A percentile compares a stretch with the other conserved stretches of the same genome.
Evolutionary conservation across 106 monocot species (phyloP).

Genomic region (Chionographis japonica): DNA sequence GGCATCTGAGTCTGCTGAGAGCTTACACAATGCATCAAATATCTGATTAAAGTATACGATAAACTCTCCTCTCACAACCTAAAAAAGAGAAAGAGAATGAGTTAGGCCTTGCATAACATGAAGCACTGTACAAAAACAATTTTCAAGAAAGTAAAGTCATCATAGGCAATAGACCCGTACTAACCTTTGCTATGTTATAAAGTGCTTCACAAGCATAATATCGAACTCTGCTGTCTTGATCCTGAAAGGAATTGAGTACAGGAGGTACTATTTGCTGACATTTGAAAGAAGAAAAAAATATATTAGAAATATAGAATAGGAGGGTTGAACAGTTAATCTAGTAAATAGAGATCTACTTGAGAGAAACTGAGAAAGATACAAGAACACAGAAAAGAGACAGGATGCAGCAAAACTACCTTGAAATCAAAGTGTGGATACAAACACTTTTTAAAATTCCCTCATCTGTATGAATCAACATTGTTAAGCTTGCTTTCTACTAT

Average conservation of each 20-base stretch:
- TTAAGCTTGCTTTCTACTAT: too few species aligned
- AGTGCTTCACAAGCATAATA: conserved; percentile 99
- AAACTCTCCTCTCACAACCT: conserved; percentile 61
- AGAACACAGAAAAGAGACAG: too few species aligned
- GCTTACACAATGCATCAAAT: conserved; percentile 64
- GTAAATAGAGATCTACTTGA: neutral
- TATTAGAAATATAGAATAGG: neutral
- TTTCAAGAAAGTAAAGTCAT: neutral
- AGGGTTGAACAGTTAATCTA: neutral
- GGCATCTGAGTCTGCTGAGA: conserved; percentile 50
- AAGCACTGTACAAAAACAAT: neutral
- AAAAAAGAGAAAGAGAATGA: neutral
- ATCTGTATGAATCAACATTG: too few species aligned
- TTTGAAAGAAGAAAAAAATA: neutral
- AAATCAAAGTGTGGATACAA: too few species aligned
- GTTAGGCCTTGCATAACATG: neutral
- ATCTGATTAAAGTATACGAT: conserved; percentile 51
- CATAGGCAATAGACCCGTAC: neutral
- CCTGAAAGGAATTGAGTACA: conserved; percentile 75
- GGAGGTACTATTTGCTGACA: conserved; percentile 92
- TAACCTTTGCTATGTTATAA: conserved; percentile 99
- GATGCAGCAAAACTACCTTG: too few species aligned
- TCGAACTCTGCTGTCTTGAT: conserved; percentile 97
- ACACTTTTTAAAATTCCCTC: too few species aligned
- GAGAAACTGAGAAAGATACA: too few species aligned